Evolutionary conservation across 192 early-diverging fungal species (phyloP), one percentile per base, ranked within the genome.

Genomic region (Phlyctochytrium bullatum): DNA sequence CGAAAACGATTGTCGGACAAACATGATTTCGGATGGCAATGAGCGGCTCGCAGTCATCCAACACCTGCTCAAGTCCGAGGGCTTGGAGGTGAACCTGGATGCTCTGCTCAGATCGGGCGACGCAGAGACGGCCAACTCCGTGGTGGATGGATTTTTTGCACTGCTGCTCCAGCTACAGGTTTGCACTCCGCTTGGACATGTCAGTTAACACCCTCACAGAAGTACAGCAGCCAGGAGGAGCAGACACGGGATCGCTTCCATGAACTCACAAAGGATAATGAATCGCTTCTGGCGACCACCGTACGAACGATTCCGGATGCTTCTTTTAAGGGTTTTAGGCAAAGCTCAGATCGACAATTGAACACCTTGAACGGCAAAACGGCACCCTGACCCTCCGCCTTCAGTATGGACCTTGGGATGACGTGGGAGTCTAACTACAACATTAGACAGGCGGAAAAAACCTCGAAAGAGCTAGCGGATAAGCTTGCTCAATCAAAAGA

Each of bases 401-500:
- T 10, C 14, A 25, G 54, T 57, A 14, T 20, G 54, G 10, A 57
- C 40, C 40, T 50, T 14, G 20, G 10, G 27, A 20, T 57, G 12
- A 25, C 12, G 6, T 14, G 6, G 20, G 54, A 25, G 6, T 6
- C 12, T 10, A 10, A 10, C 10, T 24, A 25, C 27, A 25, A 28
- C 25, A 10, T 10, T 10, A 57, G 54, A 28, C 54, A 57, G 25
- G 54, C 54, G 12, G 54, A 67, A 61, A 69, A 69, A 25, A 16
- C 66, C 3, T 29, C 51, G 12, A 69, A 73, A 59, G 50, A 64
- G 17, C 34, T 58, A 34, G 50, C 25, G 1, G 60, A 73, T 32
- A 78, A 74, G 63, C 53, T 56, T 0, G n/a, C 6, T 2, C 52
- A 52, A n/a, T 35, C 65, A 20, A 66, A 61, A 32, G 74, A 78